Conservation (phyloP, 2,329 filamentous ascomycete genomes). For the Colletotrichum lindemuthianum region DNA sequence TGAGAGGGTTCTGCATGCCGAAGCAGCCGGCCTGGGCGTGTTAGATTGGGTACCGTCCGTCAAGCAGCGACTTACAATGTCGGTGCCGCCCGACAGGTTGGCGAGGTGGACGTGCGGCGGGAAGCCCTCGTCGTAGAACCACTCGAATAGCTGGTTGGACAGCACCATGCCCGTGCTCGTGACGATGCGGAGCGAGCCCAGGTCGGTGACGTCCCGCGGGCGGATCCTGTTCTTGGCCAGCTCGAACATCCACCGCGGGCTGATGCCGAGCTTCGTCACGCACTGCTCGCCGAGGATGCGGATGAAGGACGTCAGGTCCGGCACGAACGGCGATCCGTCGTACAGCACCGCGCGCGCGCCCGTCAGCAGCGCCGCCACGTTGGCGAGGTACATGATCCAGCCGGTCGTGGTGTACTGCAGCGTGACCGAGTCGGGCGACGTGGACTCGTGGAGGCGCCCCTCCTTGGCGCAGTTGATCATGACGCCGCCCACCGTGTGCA, state of each 20-base stretch:
- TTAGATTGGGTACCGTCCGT: not conserved
- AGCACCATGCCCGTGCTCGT: constrained; percentile 85
- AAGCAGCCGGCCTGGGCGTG: constrained; percentile 65
- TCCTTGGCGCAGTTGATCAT: constrained; percentile 70
- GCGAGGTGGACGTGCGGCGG: constrained; percentile 71
- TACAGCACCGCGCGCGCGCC: constrained; percentile 77
- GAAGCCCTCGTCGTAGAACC: constrained; percentile 80
- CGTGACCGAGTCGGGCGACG: constrained; percentile 50
- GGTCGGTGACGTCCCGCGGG: constrained; percentile 70
- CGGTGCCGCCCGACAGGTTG: constrained; percentile 83
- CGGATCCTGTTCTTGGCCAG: constrained; percentile 71
- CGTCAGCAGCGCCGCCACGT: constrained; percentile 66
- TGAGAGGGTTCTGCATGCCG: constrained; percentile 72
- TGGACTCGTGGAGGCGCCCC: constrained; percentile 58
- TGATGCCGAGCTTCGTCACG: constrained; percentile 79
- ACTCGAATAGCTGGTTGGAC: constrained; percentile 79
- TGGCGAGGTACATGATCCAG: constrained; percentile 88
- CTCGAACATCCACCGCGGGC: constrained; percentile 81
- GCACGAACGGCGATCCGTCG: constrained; percentile 83
- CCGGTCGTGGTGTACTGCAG: constrained; percentile 75
- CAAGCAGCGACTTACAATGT: constrained; percentile 64
- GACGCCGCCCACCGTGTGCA: constrained; percentile 77
- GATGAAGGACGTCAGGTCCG: constrained; percentile 71
- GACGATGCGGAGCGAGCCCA: constrained; percentile 70
- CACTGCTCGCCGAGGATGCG: constrained; percentile 69